These are phyloP conservation scores for Candida pini DNA, from an alignment of 805 yeast genomes.

Conservation along the genomic window DNA sequence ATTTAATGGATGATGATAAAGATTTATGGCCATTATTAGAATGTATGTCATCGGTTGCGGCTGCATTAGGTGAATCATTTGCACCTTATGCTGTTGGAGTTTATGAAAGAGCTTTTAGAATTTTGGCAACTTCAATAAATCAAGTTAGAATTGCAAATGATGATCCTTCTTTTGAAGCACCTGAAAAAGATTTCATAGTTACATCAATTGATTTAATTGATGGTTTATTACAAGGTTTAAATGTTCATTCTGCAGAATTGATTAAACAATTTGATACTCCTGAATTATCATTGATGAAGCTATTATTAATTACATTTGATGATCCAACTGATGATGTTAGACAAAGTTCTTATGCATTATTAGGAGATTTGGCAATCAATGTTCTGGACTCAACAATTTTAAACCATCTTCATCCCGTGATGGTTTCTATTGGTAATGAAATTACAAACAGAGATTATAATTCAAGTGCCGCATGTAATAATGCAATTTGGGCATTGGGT, in stretches of 20 bases:
- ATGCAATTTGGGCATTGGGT: constrained; percentile 93
- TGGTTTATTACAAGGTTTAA: constrained; percentile 88
- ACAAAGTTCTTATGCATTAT: constrained; percentile 82
- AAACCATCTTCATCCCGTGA: constrained; percentile 45
- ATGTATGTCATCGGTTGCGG: constrained; percentile 88
- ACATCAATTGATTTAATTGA: constrained; percentile 87
- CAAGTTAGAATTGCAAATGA: constrained; percentile 56
- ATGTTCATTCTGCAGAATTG: constrained; percentile 52
- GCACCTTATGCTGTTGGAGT: constrained; percentile 87
- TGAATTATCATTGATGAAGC: constrained; percentile 44
- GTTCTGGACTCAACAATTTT: constrained; percentile 40
- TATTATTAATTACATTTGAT: constrained; percentile 63
- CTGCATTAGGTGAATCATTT: constrained; percentile 76
- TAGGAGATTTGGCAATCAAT: constrained; percentile 82
- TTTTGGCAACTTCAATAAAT: constrained; percentile 63
- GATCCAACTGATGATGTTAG: constrained; percentile 84
- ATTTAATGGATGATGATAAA: constrained; percentile 66
- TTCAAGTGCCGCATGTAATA: constrained; percentile 66
- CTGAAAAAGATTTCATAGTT: constrained; percentile 86
- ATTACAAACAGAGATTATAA: constrained; percentile 46
- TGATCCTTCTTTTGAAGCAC: constrained; percentile 65
- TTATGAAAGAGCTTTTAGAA: constrained; percentile 69
- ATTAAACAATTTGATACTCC: constrained; percentile 28
- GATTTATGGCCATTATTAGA: constrained; percentile 90
- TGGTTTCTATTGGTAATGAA: constrained; percentile 66